Percentiles rank a stretch among this genome's conserved stretches.
Evolutionary conservation across 2,329 filamentous ascomycete genomes (phyloP).

Genomic region (Stagonosporopsis vannaccii): DNA sequence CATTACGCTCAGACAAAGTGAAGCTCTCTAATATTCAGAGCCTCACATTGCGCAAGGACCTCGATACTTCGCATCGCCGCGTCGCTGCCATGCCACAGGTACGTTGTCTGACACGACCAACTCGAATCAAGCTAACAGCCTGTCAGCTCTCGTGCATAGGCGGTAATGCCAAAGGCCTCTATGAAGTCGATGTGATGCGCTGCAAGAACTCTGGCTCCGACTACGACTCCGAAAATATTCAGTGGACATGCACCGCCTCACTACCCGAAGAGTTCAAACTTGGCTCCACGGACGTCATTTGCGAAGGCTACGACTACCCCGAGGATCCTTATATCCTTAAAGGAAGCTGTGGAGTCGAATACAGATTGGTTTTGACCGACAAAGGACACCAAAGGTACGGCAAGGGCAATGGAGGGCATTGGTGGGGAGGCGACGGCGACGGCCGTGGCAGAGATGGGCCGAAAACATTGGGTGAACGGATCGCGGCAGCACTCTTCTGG

Average conservation of each 20-base stretch:
- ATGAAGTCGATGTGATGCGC: slow-evolving; percentile 81
- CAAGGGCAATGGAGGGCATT: slow-evolving; percentile 53
- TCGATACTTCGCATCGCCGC: slow-evolving; percentile 77
- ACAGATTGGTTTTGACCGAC: slow-evolving; percentile 79
- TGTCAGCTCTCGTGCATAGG: slow-evolving; percentile 76
- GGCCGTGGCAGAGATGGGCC: slow-evolving; percentile 51
- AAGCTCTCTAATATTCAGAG: slow-evolving; percentile 73
- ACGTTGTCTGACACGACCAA: background rate
- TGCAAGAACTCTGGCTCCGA: slow-evolving; percentile 85
- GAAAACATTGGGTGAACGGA: slow-evolving; percentile 38
- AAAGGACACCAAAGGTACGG: slow-evolving; percentile 77
- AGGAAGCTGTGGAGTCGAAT: slow-evolving; percentile 93
- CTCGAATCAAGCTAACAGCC: slow-evolving; percentile 19
- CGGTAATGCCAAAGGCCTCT: slow-evolving; percentile 65
- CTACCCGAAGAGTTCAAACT: slow-evolving; percentile 73
- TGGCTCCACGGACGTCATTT: slow-evolving; percentile 86
- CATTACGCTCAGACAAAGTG: slow-evolving; percentile 58
- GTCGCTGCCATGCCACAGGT: slow-evolving; percentile 72
- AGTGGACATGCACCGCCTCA: slow-evolving; percentile 85
- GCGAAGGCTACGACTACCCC: slow-evolving; percentile 81
- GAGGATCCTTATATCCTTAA: slow-evolving; percentile 88
- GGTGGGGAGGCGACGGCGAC: slow-evolving; percentile 45
- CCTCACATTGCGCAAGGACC: slow-evolving; percentile 75
- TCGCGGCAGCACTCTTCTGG: slow-evolving; percentile 62
- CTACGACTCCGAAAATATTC: slow-evolving; percentile 82